These are phyloP conservation scores for Coprinopsis cinerea DNA, from an alignment of 768 basidiomycete species.

Conservation along the genomic window DNA sequence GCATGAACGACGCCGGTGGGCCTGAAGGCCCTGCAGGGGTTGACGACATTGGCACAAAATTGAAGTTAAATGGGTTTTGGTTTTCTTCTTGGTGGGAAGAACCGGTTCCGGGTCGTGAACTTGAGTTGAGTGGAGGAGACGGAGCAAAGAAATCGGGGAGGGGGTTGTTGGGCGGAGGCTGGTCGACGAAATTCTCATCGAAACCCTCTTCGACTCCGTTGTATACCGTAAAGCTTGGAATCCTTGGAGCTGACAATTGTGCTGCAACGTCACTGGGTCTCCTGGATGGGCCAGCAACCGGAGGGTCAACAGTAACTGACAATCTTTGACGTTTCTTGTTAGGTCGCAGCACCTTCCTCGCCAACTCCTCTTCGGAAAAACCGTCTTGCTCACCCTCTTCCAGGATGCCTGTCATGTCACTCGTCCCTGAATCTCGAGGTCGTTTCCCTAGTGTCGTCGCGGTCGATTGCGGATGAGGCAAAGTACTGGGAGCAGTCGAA, in stretches of 20 bases:
- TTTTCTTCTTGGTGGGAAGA: slow-evolving; percentile 49
- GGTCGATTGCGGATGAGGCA: slow-evolving; percentile 34
- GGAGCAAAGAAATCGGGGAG: slow-evolving; percentile 48
- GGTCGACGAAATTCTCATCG: slow-evolving; percentile 29
- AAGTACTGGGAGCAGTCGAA: slow-evolving; percentile 8
- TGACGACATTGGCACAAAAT: slow-evolving; percentile 45
- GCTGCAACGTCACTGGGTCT: slow-evolving; percentile 9
- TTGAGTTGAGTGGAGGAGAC: slow-evolving; percentile 26
- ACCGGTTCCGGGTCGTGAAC: slow-evolving; percentile 30
- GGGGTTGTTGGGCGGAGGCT: slow-evolving; percentile 44
- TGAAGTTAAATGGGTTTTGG: slow-evolving; percentile 46
- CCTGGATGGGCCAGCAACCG: slow-evolving; percentile 1
- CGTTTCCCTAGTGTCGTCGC: slow-evolving; percentile 61
- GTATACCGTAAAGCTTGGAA: slow-evolving; percentile 44
- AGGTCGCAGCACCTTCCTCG: slow-evolving; percentile 35
- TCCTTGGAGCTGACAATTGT: slow-evolving; percentile 18
- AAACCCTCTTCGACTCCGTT: slow-evolving; percentile 32
- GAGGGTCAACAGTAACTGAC: slow-evolving; percentile 11
- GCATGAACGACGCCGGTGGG: slow-evolving; percentile 36
- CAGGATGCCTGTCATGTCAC: slow-evolving; percentile 32
- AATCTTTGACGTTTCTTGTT: slow-evolving; percentile 49
- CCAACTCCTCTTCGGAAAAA: slow-evolving; percentile 29
- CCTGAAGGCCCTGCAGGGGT: slow-evolving; percentile 31
- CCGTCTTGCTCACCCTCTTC: slow-evolving; percentile 38
- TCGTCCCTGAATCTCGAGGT: slow-evolving; percentile 45